phyloP scores from a whole-genome alignment of 441 rosid species.

The Pelargonium cotyledonis region DNA sequence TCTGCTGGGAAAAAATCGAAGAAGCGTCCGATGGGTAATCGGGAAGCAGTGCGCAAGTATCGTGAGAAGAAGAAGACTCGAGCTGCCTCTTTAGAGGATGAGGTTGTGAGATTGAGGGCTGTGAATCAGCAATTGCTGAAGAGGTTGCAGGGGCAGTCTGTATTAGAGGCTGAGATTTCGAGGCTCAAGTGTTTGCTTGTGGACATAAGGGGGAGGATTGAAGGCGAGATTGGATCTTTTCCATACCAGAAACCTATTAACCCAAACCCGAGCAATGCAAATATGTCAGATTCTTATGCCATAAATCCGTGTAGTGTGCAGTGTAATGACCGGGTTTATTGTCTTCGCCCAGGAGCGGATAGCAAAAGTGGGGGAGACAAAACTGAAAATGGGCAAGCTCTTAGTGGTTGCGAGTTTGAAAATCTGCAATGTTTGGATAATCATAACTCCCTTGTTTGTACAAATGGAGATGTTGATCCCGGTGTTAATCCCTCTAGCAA shows the following conservation, averaged over 20 bases:
- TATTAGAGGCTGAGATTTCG: conserved; percentile 76
- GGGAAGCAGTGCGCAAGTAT: conserved; percentile 91
- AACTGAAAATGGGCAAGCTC: conserved; percentile 38
- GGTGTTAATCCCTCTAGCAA: conserved; percentile 36
- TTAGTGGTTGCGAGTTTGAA: conserved; percentile 59
- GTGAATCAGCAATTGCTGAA: conserved; percentile 77
- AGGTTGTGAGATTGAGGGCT: conserved; percentile 58
- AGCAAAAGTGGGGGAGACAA: conserved; percentile 27
- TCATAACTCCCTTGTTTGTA: conserved; percentile 39
- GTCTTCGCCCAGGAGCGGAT: neutral
- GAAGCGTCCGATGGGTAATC: conserved; percentile 71
- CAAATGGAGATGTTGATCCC: conserved; percentile 26
- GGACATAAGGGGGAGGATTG: conserved; percentile 87
- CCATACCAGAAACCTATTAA: conserved; percentile 72
- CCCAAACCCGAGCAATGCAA: conserved; percentile 33
- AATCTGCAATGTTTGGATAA: conserved; percentile 45
- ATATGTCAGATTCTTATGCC: conserved; percentile 40
- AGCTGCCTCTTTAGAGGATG: conserved; percentile 87
- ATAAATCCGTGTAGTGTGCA: conserved; percentile 76
- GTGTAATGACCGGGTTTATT: conserved; percentile 60
- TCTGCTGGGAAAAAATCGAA: conserved; percentile 51
- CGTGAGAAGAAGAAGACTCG: conserved; percentile 96
- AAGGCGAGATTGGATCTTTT: conserved; percentile 92
- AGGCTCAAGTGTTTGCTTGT: conserved; percentile 97
- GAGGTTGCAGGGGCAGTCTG: conserved; percentile 84